Conservation (phyloP, 2,329 filamentous ascomycete genomes). For the Pseudogymnoascus sp. region DNA sequence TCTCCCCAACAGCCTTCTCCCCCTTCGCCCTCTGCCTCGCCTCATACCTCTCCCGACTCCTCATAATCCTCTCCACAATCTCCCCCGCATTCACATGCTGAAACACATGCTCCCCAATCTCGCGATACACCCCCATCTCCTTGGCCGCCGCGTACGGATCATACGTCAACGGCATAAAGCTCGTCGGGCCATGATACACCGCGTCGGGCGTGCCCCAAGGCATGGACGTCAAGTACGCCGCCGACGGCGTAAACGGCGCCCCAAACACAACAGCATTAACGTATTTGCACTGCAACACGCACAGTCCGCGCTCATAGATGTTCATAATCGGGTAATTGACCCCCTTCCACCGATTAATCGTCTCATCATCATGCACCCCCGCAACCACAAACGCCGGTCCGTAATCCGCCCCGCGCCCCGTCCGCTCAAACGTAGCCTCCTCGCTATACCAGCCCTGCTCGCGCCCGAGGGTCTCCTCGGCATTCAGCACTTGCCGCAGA, state of each 20-base stretch:
- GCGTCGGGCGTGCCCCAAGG: constrained; percentile 66
- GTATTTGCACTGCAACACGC: constrained; percentile 92
- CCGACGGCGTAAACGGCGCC: constrained; percentile 79
- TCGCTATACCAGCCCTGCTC: constrained; percentile 66
- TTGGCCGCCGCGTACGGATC: constrained; percentile 77
- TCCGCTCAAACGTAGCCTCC: constrained; percentile 53
- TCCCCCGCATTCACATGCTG: constrained; percentile 83
- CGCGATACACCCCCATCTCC: constrained; percentile 71
- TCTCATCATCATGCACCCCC: constrained; percentile 86
- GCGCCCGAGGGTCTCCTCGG: constrained; percentile 61
- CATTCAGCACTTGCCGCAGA: constrained; percentile 63
- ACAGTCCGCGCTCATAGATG: constrained; percentile 90
- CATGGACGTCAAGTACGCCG: constrained; percentile 63
- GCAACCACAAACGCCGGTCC: constrained; percentile 79
- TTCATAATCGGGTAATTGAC: constrained; percentile 99
- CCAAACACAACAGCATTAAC: constrained; percentile 82
- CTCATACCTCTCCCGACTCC: constrained; percentile 79
- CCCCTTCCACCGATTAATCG: constrained; percentile 94
- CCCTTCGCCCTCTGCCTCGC: constrained; percentile 85
- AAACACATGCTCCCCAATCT: constrained; percentile 71
- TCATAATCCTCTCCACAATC: constrained; percentile 85
- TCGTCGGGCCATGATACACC: constrained; percentile 93
- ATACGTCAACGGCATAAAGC: constrained; percentile 48
- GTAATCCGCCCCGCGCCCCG: constrained; percentile 62
- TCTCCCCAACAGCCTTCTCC: constrained; percentile 72